phyloP scores from a whole-genome alignment of 805 yeast genomes.

The Yamadazyma endophytica region DNA sequence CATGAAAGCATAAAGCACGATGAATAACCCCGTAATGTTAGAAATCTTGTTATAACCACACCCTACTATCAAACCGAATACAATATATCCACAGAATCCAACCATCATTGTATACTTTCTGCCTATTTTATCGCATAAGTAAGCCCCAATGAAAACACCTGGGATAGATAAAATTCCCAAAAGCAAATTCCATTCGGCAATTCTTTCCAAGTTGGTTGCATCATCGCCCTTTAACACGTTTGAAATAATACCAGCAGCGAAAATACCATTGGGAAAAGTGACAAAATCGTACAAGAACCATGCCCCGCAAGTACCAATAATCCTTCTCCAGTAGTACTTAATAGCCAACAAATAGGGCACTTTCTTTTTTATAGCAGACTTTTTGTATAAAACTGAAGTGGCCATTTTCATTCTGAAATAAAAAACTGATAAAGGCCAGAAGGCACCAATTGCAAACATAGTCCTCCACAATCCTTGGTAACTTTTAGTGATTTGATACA shows the following conservation, averaged over 20 bases:
- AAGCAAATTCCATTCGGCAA: constrained; percentile 72
- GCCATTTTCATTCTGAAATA: constrained; percentile 70
- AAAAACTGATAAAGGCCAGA: constrained; percentile 70
- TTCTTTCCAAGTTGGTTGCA: constrained; percentile 42
- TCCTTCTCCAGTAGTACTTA: constrained; percentile 63
- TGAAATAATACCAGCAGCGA: constrained; percentile 55
- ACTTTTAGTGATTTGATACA: constrained; percentile 50
- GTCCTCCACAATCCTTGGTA: constrained; percentile 65
- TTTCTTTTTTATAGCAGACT: constrained; percentile 54
- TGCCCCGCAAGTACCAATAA: constrained; percentile 67
- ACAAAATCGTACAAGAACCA: constrained; percentile 84
- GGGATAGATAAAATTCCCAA: constrained; percentile 66
- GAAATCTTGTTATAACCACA: constrained; percentile 54
- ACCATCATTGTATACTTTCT: constrained; percentile 67
- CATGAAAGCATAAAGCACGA: constrained; percentile 71
- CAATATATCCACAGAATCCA: constrained; percentile 68
- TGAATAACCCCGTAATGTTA: constrained; percentile 58
- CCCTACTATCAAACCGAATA: constrained; percentile 70
- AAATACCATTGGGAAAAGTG: constrained; percentile 74
- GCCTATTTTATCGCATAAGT: constrained; percentile 59
- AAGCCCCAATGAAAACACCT: constrained; percentile 70
- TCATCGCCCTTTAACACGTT: constrained; percentile 36
- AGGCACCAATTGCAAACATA: constrained; percentile 58
- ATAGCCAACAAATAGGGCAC: constrained; percentile 55
- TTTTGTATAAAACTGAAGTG: constrained; percentile 59